These are phyloP conservation scores for Microdochium bolleyi DNA, from an alignment of 2,329 filamentous ascomycete species.

Conservation along the genomic window DNA sequence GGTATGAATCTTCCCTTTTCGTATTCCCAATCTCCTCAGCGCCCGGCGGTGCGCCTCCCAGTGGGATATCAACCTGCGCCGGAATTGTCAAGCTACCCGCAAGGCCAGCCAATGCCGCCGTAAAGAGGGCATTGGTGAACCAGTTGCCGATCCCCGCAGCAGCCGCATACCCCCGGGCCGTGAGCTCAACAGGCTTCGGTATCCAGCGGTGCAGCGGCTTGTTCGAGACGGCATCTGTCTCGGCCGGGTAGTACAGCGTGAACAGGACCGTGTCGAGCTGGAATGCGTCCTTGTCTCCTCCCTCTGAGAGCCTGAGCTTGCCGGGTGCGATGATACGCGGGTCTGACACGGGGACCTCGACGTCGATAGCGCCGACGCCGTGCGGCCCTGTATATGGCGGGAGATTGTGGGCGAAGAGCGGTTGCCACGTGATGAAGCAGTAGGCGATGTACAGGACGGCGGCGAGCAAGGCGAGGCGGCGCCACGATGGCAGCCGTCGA, in stretches of 20 bases:
- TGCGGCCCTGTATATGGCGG: slow-evolving; percentile 35
- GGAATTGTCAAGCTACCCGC: slow-evolving; percentile 37
- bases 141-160: slow-evolving; percentile 34
- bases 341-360: slow-evolving; percentile 26
- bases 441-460: slow-evolving; percentile 25
- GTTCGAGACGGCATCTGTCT: slow-evolving; percentile 11
- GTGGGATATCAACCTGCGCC: slow-evolving; percentile 35
- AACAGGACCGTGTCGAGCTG: slow-evolving; percentile 38
- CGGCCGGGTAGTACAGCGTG: slow-evolving; percentile 38
- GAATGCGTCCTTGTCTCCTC: slow-evolving; percentile 27
- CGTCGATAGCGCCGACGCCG: slow-evolving; percentile 36
- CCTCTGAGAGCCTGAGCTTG: slow-evolving; percentile 16
- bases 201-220: slow-evolving; percentile 33
- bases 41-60: slow-evolving; percentile 15
- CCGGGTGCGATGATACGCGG: slow-evolving; percentile 25
- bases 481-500: not conserved
- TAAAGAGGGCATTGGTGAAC: slow-evolving; percentile 32
- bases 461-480: not conserved
- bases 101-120: slow-evolving; percentile 29
- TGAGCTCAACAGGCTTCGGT: slow-evolving; percentile 31
- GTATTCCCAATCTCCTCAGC: slow-evolving; percentile 11
- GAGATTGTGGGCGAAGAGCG: slow-evolving; percentile 33
- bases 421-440: slow-evolving; percentile 28
- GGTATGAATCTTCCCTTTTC: slow-evolving; percentile 18
- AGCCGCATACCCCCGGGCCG: slow-evolving; percentile 36